Base-by-base conservation (phyloP, 2,329 filamentous ascomycete genomes). In the Neofusicoccum parvum region DNA sequence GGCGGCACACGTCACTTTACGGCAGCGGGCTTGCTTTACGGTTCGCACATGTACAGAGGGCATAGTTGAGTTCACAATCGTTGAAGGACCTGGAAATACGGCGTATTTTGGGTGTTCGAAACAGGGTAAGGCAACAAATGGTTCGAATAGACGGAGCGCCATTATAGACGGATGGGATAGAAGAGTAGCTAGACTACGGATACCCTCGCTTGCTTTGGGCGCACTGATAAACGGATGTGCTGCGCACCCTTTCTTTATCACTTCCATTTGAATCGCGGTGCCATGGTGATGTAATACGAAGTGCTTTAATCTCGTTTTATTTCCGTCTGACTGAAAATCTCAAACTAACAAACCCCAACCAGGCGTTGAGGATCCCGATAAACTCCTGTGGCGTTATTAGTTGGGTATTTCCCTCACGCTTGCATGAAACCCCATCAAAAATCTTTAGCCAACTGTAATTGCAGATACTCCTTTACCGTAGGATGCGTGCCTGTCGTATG, bases 401-500 rank as follows among this genome's bases (percentile, higher is more conserved):
- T 45, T n/a, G 43, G 43, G 43, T 45, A 45, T 45, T 15, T 15
- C 11, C 11, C n/a, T 15, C n/a, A 45, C 5, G 14, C 43, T 17
- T 45, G n/a, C 43, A 45, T 45, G 43, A 12, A n/a, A 15, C 17
- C 43, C n/a, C 43, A n/a, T 17, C 43, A 45, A 45, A 5, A 15
- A 45, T 45, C 43, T 9, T 17, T 15, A 45, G 14, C 9, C n/a
- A 17, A 37, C 4, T 10, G 37, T 49, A 15, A 53, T 12, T 12
- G 20, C 34, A 6, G 32, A 36, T 14, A 23, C 45, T 14, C 12
- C 34, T 39, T 58, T 64, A 32, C 27, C 56, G 43, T 23, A 84
- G 85, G 67, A 87, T 68, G 86, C 87, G 73, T 45, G n/a, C 34
- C 9, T 17, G 51, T 11, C 39, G 64, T 27, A 17, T 27, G 20